Base-by-base conservation (phyloP, 495 filamentous ascomycete genomes). In the Penicillium soppii region DNA sequence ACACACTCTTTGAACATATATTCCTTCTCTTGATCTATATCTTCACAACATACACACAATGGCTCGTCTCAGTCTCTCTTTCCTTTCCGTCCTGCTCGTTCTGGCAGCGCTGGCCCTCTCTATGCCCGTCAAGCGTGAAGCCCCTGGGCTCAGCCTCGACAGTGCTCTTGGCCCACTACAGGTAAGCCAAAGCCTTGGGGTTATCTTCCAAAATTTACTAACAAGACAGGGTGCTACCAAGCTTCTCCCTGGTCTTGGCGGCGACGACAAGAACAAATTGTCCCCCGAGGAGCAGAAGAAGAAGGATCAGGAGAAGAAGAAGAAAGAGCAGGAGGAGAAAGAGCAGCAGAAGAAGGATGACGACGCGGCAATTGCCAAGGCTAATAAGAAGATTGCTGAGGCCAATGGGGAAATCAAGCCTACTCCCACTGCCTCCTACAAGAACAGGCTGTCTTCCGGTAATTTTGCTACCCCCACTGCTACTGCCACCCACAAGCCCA, bases 61-160 rank as follows among this genome's bases (percentile, higher is more conserved):
- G 72, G 61, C 68, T 26, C 72, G 67, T 29, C 54, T 70, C 60
- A 70, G 25, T 30, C 30, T 71, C 32, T 68, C 65, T 23, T 53
- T 68, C 53, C 49, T 73, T 15, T 58, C 65, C 35, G 43, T 68
- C 35, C 58, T 68, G 52, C 42, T 71, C 17, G 52, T 64, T 35
- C 61, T 76, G 21, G 68, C 67, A 3, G 46, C 62, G 17, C 45
- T 67, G 23, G 64, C 63, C 37, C 47, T 65, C 29, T 70, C 70
- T 4, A 43, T 66, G 56, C 69, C 70, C 8, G 53, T 57, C 40
- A 63, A 68, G 56, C 64, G 53, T 32, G 62, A 48, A 29, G 46
- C 40, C 10, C 17, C 50, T 13, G 38, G 37, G 2, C 22, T 57
- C 35, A 43, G 43, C 2, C 49, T 56, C 25, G 50, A 62, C n/a